Conservation (phyloP, 495 filamentous ascomycete genomes). For the Tuber melanosporum region DNA sequence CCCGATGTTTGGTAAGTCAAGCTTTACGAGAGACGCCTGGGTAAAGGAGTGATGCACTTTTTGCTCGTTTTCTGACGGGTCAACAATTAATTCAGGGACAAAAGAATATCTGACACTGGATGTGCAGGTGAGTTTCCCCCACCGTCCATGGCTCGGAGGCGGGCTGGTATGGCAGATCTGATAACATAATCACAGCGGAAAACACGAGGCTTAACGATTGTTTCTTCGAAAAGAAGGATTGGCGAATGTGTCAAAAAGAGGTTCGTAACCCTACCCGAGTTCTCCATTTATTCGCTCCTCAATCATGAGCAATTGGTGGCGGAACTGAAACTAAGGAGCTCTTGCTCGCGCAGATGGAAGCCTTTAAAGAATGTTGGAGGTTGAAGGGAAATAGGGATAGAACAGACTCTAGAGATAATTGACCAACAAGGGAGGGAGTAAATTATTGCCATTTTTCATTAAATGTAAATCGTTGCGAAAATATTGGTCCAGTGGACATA, state of each 20-base stretch:
- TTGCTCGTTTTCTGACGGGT: background rate
- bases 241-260: conserved; percentile 82
- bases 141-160: background rate
- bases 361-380: conserved; percentile 90
- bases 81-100: conserved; percentile 58
- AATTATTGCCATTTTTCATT: background rate
- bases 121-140: conserved; percentile 62
- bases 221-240: conserved; percentile 94
- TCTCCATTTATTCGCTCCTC: conserved; percentile 2
- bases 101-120: conserved; percentile 94
- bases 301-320: conserved; percentile 26
- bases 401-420: conserved; percentile 46
- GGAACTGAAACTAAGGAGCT: conserved; percentile 20
- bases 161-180: background rate
- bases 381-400: conserved; percentile 77
- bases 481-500: background rate
- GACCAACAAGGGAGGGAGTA: background rate
- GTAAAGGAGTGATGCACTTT: background rate
- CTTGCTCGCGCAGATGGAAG: conserved; percentile 65
- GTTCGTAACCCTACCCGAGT: conserved; percentile 50
- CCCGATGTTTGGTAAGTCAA: conserved; percentile 81
- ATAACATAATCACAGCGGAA: conserved; percentile 55
- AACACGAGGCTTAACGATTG: conserved; percentile 90
- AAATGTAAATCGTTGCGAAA: background rate
- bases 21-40: background rate